phyloP scores from a whole-genome alignment of 2,329 filamentous ascomycete species.

The Aureobasidium sp. region DNA sequence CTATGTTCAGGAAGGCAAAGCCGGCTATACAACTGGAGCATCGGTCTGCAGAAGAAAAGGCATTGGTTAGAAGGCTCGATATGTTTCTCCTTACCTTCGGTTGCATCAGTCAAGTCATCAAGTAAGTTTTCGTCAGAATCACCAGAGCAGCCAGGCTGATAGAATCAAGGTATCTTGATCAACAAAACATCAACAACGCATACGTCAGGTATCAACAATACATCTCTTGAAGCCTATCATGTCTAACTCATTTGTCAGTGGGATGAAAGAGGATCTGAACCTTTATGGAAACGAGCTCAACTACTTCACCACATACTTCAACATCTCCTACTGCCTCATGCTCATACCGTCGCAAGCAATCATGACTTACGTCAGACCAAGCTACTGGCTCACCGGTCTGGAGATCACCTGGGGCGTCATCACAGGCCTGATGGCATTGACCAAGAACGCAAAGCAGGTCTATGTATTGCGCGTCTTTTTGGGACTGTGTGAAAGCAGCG shows the following conservation, averaged over 20 bases:
- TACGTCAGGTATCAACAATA: neutral
- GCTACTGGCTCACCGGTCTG: slow-evolving; percentile 24
- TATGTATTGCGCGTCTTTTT: slow-evolving; percentile 22
- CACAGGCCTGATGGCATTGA: slow-evolving; percentile 24
- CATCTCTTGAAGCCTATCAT: no score
- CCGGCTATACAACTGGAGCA: slow-evolving; percentile 12
- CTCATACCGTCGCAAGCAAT: slow-evolving; percentile 33
- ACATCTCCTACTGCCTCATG: slow-evolving; percentile 32
- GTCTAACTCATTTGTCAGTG: slow-evolving; percentile 8
- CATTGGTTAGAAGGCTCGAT: slow-evolving; percentile 30
- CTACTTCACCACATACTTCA: slow-evolving; percentile 33
- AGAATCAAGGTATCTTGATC: slow-evolving; percentile 14
- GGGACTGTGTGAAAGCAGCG: slow-evolving; percentile 26
- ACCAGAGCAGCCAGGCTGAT: no score
- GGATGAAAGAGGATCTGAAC: slow-evolving; percentile 22
- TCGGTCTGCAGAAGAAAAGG: slow-evolving; percentile 26
- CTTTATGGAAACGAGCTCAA: slow-evolving; percentile 22
- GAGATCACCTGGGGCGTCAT: slow-evolving; percentile 21
- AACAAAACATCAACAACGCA: slow-evolving; percentile 21
- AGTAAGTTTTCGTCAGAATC: slow-evolving; percentile 7
- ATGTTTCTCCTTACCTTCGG: slow-evolving; percentile 33
- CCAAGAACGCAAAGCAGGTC: slow-evolving; percentile 20
- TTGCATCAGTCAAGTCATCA: slow-evolving; percentile 32
- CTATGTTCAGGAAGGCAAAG: neutral
- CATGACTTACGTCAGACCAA: slow-evolving; percentile 29